Conservation (phyloP, 257 asterid species). For the Solanum piurae region DNA sequence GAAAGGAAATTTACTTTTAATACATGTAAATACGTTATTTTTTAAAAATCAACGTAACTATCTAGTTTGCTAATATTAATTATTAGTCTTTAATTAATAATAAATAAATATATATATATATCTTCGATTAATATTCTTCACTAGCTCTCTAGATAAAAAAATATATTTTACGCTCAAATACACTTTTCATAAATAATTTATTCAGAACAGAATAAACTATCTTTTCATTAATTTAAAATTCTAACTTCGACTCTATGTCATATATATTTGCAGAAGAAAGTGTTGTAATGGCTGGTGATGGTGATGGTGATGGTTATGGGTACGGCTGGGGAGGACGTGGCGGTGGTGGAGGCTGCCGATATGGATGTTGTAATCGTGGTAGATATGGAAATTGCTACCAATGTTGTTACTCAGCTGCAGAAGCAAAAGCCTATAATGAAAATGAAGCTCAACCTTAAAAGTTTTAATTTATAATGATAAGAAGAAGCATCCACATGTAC, state of each 20-base stretch:
- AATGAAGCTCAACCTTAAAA: background rate
- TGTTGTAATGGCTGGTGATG: background rate
- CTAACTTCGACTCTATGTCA: background rate
- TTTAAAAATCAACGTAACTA: background rate
- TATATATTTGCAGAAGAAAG: background rate
- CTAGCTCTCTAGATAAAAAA: background rate
- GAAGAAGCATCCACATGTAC: background rate
- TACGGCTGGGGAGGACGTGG: background rate
- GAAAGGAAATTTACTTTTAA: too few species aligned
- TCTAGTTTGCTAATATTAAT: background rate
- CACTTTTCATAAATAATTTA: background rate
- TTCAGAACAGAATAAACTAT: background rate
- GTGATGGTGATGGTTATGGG: background rate
- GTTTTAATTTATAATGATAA: background rate
- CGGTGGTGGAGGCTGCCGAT: background rate
- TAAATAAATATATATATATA: too few species aligned
- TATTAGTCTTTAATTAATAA: background rate
- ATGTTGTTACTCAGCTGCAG: background rate
- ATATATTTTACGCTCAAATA: too few species aligned
- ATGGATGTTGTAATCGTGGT: background rate
- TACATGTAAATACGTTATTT: background rate
- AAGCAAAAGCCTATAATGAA: background rate
- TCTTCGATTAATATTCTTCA: background rate
- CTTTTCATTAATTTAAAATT: background rate
- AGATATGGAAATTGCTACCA: background rate